These are phyloP conservation scores for Coniochaeta sp. DNA, from an alignment of 2,329 filamentous ascomycete species.

Conservation along the genomic window DNA sequence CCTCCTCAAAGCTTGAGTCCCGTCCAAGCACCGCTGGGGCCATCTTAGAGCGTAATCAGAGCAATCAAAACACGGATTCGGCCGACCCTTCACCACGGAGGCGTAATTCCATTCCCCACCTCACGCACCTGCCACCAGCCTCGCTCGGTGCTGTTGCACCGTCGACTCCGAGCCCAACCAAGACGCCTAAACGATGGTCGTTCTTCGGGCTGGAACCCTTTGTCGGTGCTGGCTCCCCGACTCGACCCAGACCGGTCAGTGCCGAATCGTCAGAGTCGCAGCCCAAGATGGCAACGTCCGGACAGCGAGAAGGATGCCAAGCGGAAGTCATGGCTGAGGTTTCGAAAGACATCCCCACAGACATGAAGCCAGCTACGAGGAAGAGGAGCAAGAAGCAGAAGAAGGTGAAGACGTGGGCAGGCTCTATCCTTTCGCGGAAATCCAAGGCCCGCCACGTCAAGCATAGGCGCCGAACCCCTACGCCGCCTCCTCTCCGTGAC, in stretches of 20 bases:
- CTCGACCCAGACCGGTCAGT: constrained; percentile 38
- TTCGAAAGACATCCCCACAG: not conserved
- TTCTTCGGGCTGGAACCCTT: constrained; percentile 56
- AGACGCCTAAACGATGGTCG: constrained; percentile 50
- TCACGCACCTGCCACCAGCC: constrained; percentile 34
- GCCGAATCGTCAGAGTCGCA: constrained; percentile 35
- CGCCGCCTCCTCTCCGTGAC: constrained; percentile 31
- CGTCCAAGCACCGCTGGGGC: constrained; percentile 66
- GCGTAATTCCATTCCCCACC: constrained; percentile 52
- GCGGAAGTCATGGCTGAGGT: not conserved
- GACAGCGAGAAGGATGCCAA: not conserved
- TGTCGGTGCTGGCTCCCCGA: constrained; percentile 35
- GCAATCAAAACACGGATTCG: constrained; percentile 23
- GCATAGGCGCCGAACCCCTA: constrained; percentile 35
- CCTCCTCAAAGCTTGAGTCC: constrained; percentile 33
- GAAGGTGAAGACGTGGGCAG: constrained; percentile 69
- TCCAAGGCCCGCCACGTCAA: constrained; percentile 42
- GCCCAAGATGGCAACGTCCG: constrained; percentile 12
- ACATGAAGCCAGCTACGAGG: constrained; percentile 17
- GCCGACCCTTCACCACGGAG: constrained; percentile 34
- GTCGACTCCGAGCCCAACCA: constrained; percentile 39
- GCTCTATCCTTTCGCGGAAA: constrained; percentile 58
- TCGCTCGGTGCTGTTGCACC: constrained; percentile 21
- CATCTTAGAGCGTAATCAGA: constrained; percentile 49
- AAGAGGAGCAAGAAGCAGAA: constrained; percentile 43